Evolutionary conservation across 768 basidiomycete genomes (phyloP).

Genomic region (Boletus sp.): DNA sequence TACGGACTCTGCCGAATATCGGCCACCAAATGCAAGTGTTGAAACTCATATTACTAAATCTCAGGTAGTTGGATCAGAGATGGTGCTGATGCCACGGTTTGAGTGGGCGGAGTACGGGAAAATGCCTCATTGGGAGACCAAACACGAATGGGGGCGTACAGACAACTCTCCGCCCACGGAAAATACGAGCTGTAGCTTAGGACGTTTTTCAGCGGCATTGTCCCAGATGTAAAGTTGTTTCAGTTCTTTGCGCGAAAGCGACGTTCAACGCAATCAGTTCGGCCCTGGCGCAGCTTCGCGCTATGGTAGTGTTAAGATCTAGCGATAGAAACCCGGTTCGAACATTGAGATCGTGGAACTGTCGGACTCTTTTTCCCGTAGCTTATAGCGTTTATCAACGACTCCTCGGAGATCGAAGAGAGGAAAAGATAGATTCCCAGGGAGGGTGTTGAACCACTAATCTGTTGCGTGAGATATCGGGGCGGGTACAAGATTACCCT

Average conservation of each 20-base stretch:
- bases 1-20: conserved; percentile 22
- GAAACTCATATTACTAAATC: conserved; percentile 25
- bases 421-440: conserved; percentile 9
- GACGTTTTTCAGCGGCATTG: not conserved
- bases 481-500: conserved; percentile 18
- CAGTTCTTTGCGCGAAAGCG: conserved; percentile 5
- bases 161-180: not conserved
- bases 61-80: conserved; percentile 21
- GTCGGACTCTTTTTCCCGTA: conserved; percentile 6
- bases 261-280: conserved; percentile 16
- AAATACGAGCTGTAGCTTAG: not conserved
- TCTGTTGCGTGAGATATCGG: conserved; percentile 21
- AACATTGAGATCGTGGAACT: conserved; percentile 12
- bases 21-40: conserved; percentile 17
- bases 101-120: conserved; percentile 6
- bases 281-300: conserved; percentile 11
- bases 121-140: conserved; percentile 2
- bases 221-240: not conserved
- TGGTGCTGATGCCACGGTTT: conserved; percentile 19
- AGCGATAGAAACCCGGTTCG: conserved; percentile 3
- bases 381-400: conserved; percentile 7
- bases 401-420: conserved; percentile 30
- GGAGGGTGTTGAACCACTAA: conserved; percentile 15
- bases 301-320: conserved; percentile 3
- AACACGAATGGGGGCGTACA: conserved; percentile 1